Evolutionary conservation across 2,329 filamentous ascomycete species (phyloP).

Genomic region (Fusarium udum): DNA sequence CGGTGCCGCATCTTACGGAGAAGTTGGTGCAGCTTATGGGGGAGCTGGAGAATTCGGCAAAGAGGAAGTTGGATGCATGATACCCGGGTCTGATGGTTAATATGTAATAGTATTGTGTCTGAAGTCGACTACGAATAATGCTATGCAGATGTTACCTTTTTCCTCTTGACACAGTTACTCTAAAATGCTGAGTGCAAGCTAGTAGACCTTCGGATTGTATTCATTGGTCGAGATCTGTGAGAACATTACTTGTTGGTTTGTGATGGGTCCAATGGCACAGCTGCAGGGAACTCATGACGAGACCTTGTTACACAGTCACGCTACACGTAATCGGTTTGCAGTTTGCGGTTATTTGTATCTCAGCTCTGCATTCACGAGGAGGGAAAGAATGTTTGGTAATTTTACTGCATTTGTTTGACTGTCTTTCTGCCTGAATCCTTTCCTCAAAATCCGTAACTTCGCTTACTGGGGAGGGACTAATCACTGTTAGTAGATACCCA

Average conservation of each 20-base stretch:
- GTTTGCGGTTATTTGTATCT: neutral
- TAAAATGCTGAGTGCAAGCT: neutral
- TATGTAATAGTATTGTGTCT: neutral
- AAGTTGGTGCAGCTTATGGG: constrained; percentile 32
- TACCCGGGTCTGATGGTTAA: neutral
- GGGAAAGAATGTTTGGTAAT: neutral
- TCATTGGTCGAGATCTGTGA: neutral
- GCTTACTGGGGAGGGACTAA: neutral
- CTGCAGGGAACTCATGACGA: neutral
- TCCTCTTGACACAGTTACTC: neutral
- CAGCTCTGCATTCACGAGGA: neutral
- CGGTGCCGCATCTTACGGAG: constrained; percentile 22
- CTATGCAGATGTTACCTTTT: neutral
- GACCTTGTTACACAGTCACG: neutral
- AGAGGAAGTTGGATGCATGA: constrained; percentile 25
- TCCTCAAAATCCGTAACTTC: neutral
- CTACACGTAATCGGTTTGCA: rapidly evolving
- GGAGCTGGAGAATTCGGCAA: constrained; percentile 28
- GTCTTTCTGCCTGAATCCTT: neutral
- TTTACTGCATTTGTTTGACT: constrained; percentile 14
- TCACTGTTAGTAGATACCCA: neutral
- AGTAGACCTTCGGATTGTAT: neutral
- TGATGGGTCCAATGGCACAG: rapidly evolving
- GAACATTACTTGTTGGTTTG: neutral
- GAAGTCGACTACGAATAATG: neutral